phyloP scores from a whole-genome alignment of 345 rosid genomes.

The Salix koriyanagi region DNA sequence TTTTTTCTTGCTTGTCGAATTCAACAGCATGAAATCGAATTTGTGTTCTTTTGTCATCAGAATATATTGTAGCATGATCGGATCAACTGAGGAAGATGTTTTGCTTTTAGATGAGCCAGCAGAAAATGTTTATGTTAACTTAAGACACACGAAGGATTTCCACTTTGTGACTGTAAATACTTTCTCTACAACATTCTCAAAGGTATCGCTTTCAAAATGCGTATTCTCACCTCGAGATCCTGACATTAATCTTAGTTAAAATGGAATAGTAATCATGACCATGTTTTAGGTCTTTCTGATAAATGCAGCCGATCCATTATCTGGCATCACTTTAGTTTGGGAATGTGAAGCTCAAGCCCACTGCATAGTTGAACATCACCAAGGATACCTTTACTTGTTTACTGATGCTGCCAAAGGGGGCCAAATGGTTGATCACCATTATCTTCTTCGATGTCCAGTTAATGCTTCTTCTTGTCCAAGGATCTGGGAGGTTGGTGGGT shows the following conservation, averaged over 20 bases:
- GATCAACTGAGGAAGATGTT: slow-evolving; percentile 86
- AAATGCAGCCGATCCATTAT: slow-evolving; percentile 84
- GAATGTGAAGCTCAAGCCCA: slow-evolving; percentile 78
- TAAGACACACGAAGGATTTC: slow-evolving; percentile 82
- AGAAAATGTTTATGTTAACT: slow-evolving; percentile 59
- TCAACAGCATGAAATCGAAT: slow-evolving; percentile 8
- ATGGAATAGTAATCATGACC: slow-evolving; percentile 22
- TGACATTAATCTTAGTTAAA: slow-evolving; percentile 5
- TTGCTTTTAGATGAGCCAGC: slow-evolving; percentile 71
- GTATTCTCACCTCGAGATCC: background rate
- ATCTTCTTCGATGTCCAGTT: slow-evolving; percentile 66
- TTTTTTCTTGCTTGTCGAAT: background rate
- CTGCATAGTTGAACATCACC: slow-evolving; percentile 91
- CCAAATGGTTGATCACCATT: slow-evolving; percentile 56
- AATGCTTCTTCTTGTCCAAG: slow-evolving; percentile 45
- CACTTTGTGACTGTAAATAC: slow-evolving; percentile 61
- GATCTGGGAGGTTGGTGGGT: slow-evolving; percentile 72
- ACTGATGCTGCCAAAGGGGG: slow-evolving; percentile 75
- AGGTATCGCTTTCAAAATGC: slow-evolving; percentile 41
- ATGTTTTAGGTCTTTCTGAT: slow-evolving; percentile 87
- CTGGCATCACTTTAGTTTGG: slow-evolving; percentile 75
- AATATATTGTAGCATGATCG: slow-evolving; percentile 76
- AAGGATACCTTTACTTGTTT: slow-evolving; percentile 70
- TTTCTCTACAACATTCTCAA: slow-evolving; percentile 67
- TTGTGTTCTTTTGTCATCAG: slow-evolving; percentile 28